Conservation (phyloP, 169 alveolate genomes). For the Plasmodium cynomolgi region DNA sequence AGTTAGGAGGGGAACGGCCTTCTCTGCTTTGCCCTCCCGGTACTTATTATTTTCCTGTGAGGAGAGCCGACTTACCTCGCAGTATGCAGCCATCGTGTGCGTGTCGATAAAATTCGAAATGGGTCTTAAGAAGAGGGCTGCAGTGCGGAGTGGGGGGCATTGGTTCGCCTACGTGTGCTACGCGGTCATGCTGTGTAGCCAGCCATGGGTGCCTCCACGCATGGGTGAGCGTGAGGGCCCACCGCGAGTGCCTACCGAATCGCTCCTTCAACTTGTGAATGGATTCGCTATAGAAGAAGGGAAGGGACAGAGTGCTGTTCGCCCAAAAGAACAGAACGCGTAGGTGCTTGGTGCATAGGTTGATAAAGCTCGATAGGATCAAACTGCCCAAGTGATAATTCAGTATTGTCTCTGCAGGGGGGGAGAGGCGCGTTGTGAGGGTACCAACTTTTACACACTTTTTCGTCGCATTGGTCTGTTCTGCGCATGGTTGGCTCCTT, state of each 20-base stretch:
- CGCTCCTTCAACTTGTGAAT: slow-evolving; percentile 36
- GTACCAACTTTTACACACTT: neutral
- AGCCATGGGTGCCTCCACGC: neutral
- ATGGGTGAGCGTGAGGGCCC: neutral
- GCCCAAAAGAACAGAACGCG: slow-evolving; percentile 65
- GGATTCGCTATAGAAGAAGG: slow-evolving; percentile 29
- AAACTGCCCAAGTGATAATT: slow-evolving; percentile 57
- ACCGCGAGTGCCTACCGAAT: slow-evolving; percentile 7
- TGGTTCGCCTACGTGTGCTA: neutral
- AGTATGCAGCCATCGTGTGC: slow-evolving; percentile 45
- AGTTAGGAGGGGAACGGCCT: neutral
- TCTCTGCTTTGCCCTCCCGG: neutral
- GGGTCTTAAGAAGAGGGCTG: slow-evolving; percentile 45
- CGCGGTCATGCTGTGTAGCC: neutral
- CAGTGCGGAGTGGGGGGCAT: neutral
- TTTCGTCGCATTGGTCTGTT: too few species aligned
- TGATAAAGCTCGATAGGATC: slow-evolving; percentile 55
- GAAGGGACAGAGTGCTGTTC: slow-evolving; percentile 53
- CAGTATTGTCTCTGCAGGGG: slow-evolving; percentile 38
- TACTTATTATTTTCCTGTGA: neutral
- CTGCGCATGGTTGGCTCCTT: neutral
- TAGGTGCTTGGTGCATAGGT: slow-evolving; percentile 13
- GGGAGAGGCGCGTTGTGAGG: neutral
- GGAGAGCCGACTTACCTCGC: slow-evolving; percentile 23
- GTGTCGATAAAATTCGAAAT: slow-evolving; percentile 33